Evolutionary conservation across 371 early-diverging fungal species (phyloP).

Genomic region (Circinella minor): DNA sequence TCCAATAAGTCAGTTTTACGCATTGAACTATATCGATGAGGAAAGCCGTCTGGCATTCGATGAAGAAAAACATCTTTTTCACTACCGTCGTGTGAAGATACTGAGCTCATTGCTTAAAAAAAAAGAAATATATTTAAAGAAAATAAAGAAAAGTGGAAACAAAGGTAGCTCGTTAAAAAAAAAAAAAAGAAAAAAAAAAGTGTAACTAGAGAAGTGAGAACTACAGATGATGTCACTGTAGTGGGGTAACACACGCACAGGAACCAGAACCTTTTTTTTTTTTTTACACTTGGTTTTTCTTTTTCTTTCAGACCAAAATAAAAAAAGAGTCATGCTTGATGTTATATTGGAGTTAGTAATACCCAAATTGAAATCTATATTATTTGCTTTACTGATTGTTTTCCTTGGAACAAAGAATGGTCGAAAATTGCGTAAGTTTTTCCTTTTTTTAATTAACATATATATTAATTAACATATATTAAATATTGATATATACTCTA

Average conservation of each 20-base stretch:
- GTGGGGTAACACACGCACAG: too few relatives aligned
- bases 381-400: slow-evolving; percentile 14
- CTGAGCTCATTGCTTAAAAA: slow-evolving; percentile 39
- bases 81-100: slow-evolving; percentile 55
- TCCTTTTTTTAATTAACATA: background rate
- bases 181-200: slow-evolving; percentile 12
- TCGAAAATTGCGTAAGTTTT: slow-evolving; percentile 20
- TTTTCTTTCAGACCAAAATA: too few relatives aligned
- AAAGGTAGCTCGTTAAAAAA: background rate
- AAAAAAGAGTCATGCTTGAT: background rate
- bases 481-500: background rate
- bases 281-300: background rate
- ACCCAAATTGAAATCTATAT: background rate
- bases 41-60: slow-evolving; percentile 34
- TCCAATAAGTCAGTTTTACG: slow-evolving; percentile 57
- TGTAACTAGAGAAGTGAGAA: background rate
- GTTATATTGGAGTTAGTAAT: background rate
- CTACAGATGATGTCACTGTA: too few relatives aligned
- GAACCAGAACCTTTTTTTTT: background rate
- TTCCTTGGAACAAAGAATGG: slow-evolving; percentile 23
- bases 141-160: background rate
- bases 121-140: too few relatives aligned
- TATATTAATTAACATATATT: background rate
- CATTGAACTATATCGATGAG: slow-evolving; percentile 43
- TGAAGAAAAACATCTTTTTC: slow-evolving; percentile 47